Evolutionary conservation across 768 basidiomycete species (phyloP).

Genomic region (Xerocomellus dryophilus): DNA sequence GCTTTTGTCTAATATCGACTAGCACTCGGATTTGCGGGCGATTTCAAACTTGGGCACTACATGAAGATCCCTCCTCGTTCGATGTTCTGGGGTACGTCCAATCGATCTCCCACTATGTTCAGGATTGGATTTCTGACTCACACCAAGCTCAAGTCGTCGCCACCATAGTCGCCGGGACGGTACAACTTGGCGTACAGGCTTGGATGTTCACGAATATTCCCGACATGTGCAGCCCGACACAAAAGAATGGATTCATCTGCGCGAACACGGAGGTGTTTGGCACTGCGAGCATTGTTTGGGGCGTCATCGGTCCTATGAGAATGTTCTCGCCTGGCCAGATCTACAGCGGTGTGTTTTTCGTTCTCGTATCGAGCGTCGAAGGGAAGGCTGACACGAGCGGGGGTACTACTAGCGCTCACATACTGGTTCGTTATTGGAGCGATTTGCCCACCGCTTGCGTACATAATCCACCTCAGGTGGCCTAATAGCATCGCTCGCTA

Average conservation of each 20-base stretch:
- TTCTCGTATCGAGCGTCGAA: not conserved
- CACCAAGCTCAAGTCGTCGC: slow-evolving; percentile 54
- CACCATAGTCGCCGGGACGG: slow-evolving; percentile 60
- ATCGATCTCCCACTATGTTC: not conserved
- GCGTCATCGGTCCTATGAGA: slow-evolving; percentile 75
- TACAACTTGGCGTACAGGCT: slow-evolving; percentile 62
- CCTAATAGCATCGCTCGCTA: slow-evolving; percentile 62
- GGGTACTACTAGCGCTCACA: slow-evolving; percentile 41
- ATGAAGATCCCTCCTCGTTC: slow-evolving; percentile 66
- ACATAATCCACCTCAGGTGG: slow-evolving; percentile 53
- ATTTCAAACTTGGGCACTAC: slow-evolving; percentile 77
- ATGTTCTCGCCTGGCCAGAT: slow-evolving; percentile 66
- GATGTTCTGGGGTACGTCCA: slow-evolving; percentile 53
- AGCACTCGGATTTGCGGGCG: slow-evolving; percentile 63
- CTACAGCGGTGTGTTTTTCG: slow-evolving; percentile 42
- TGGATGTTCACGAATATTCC: slow-evolving; percentile 53
- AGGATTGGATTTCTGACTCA: not conserved
- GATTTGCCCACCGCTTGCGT: slow-evolving; percentile 54
- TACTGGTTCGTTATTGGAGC: slow-evolving; percentile 84
- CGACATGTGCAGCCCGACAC: slow-evolving; percentile 30
- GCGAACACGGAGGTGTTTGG: slow-evolving; percentile 71
- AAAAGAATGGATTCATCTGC: slow-evolving; percentile 60
- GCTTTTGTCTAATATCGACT: not conserved
- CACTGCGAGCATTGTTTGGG: slow-evolving; percentile 77
- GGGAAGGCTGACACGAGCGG: not conserved